Evolutionary conservation across 306 rosid genomes (phyloP).

Genomic region (Ochetophila trinervis): DNA sequence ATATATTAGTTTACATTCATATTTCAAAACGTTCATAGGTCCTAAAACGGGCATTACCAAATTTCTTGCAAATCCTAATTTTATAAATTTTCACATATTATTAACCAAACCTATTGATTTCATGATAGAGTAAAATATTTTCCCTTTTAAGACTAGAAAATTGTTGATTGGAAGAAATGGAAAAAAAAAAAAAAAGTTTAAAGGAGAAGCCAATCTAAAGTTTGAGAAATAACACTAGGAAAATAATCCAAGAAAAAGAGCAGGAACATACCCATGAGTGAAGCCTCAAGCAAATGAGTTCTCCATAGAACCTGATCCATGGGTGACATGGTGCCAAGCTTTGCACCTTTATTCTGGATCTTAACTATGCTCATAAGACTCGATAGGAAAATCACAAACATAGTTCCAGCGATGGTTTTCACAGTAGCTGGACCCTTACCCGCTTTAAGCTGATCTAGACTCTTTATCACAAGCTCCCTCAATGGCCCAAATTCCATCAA

Average conservation of each 20-base stretch:
- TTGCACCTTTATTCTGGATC: constrained; percentile 97
- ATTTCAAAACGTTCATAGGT: background rate
- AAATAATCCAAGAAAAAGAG: constrained; percentile 1
- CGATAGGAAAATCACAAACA: constrained; percentile 83
- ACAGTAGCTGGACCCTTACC: constrained; percentile 88
- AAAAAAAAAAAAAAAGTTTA: background rate
- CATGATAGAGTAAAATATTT: too few relatives aligned
- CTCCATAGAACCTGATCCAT: constrained; percentile 99
- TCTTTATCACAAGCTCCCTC: constrained; percentile 87
- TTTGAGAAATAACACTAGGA: background rate
- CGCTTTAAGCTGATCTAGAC: constrained; percentile 78
- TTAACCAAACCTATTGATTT: too few relatives aligned
- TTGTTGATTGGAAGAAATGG: background rate
- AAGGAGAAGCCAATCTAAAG: background rate
- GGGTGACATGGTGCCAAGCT: constrained; percentile 94
- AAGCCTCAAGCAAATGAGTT: constrained; percentile 94
- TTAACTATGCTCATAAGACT: constrained; percentile 79
- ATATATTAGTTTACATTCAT: background rate
- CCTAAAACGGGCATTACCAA: background rate
- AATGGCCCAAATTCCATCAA: constrained; percentile 82
- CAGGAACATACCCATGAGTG: constrained; percentile 64
- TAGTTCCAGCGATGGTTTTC: constrained; percentile 82
- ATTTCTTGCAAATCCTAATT: background rate
- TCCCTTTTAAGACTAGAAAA: background rate
- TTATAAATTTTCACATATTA: too few relatives aligned